Conservation (phyloP, 352 stramenopile genomes). For the Phytophthora quininea region DNA sequence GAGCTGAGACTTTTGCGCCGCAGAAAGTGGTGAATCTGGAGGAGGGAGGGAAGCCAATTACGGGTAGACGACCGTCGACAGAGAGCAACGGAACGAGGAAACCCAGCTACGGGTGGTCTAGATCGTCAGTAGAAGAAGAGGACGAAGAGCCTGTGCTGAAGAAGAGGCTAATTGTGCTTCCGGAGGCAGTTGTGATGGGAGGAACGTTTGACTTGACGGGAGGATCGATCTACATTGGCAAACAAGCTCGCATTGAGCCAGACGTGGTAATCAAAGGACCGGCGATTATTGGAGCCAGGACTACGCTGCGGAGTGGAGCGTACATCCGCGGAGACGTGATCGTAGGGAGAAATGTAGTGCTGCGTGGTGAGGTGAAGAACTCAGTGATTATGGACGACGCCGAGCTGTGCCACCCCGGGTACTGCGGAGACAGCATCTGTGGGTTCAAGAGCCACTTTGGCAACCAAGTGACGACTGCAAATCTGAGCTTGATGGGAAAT, state of each 20-base stretch:
- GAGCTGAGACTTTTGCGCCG: slow-evolving; percentile 51
- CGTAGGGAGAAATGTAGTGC: slow-evolving; percentile 60
- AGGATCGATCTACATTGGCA: slow-evolving; percentile 69
- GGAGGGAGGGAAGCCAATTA: background rate
- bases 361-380: slow-evolving; percentile 78
- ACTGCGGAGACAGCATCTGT: slow-evolving; percentile 77
- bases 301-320: slow-evolving; percentile 61
- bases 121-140: slow-evolving; percentile 36
- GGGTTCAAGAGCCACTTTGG: slow-evolving; percentile 83
- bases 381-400: slow-evolving; percentile 72
- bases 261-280: slow-evolving; percentile 79
- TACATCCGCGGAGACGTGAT: slow-evolving; percentile 79
- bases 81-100: slow-evolving; percentile 24
- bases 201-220: slow-evolving; percentile 75
- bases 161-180: slow-evolving; percentile 57
- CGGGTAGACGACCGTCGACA: slow-evolving; percentile 22
- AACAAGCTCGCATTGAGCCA: slow-evolving; percentile 67
- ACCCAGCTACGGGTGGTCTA: slow-evolving; percentile 35
- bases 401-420: slow-evolving; percentile 75
- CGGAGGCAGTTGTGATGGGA: slow-evolving; percentile 53
- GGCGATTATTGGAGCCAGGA: slow-evolving; percentile 70
- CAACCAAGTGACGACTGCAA: slow-evolving; percentile 84
- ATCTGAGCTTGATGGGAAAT: slow-evolving; percentile 62
- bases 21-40: slow-evolving; percentile 70
- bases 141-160: slow-evolving; percentile 34